These are phyloP conservation scores for Aspergillus sp. DNA, from an alignment of 2,329 filamentous ascomycete species.

Conservation along the genomic window DNA sequence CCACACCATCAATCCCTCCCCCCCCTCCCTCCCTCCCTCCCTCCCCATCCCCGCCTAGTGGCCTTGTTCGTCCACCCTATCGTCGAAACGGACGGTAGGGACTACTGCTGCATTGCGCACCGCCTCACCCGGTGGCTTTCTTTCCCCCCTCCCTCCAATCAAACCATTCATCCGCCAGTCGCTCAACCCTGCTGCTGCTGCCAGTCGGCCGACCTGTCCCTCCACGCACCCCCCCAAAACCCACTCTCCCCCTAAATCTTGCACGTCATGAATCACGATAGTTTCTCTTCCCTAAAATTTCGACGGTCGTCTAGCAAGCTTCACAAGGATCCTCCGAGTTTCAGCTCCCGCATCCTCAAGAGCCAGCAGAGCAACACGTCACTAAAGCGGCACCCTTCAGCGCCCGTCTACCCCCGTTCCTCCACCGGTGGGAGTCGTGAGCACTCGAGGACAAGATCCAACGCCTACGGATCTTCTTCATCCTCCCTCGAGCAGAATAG, in stretches of 20 bases:
- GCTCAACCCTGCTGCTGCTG: constrained; percentile 16
- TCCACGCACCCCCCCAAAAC: constrained; percentile 29
- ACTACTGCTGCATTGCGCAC: constrained; percentile 22
- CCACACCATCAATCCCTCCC: constrained; percentile 4
- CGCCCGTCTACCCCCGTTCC: constrained; percentile 48
- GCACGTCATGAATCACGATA: constrained; percentile 40
- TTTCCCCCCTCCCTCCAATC: constrained; percentile 26
- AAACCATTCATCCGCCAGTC: constrained; percentile 18
- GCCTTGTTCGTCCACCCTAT: constrained; percentile 14
- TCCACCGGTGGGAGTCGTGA: constrained; percentile 43
- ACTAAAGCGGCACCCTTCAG: constrained; percentile 51
- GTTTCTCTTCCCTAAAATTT: constrained; percentile 42
- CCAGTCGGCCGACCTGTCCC: constrained; percentile 24
- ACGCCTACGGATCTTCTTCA: constrained; percentile 50
- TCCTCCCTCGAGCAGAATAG: constrained; percentile 51
- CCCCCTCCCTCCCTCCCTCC: background rate
- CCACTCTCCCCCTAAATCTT: constrained; percentile 32
- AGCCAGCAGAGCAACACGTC: constrained; percentile 47
- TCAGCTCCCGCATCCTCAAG: constrained; percentile 43
- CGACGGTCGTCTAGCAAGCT: constrained; percentile 46
- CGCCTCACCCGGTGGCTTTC: constrained; percentile 29
- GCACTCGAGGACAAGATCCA: constrained; percentile 49
- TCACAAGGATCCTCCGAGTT: constrained; percentile 48
- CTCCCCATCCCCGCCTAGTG: background rate
- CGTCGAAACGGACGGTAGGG: constrained; percentile 21